These are phyloP conservation scores for Aspergillus flavus DNA, from an alignment of 2,329 filamentous ascomycete genomes.

Conservation along the genomic window DNA sequence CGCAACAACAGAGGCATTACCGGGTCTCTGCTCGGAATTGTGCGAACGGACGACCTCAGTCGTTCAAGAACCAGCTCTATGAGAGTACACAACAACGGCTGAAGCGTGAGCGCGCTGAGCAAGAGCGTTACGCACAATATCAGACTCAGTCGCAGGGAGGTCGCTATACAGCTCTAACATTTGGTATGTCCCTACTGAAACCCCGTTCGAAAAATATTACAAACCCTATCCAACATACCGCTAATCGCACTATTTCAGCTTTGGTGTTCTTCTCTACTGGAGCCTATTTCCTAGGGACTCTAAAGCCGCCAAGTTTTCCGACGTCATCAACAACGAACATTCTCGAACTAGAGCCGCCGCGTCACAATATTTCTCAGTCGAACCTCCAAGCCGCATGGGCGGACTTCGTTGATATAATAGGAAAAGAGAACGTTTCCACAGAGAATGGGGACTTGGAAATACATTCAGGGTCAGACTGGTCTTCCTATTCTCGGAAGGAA, in stretches of 20 bases:
- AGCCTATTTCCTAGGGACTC: conserved; percentile 59
- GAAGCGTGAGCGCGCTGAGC: conserved; percentile 60
- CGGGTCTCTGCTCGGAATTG: conserved; percentile 21
- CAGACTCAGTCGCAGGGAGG: conserved; percentile 44
- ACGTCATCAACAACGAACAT: conserved; percentile 62
- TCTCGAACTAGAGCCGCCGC: conserved; percentile 47
- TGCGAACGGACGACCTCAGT: conserved; percentile 38
- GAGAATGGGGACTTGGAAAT: conserved; percentile 55
- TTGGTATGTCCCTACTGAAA: conserved; percentile 29
- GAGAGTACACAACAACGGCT: conserved; percentile 63
- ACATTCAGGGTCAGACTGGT: conserved; percentile 67
- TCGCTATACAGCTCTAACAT: conserved; percentile 41
- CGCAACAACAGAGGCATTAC: conserved; percentile 25
- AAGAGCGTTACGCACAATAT: conserved; percentile 52
- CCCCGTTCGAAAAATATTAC: not conserved
- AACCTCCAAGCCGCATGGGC: conserved; percentile 67
- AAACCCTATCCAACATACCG: not conserved
- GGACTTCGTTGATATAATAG: conserved; percentile 63
- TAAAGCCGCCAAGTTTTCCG: conserved; percentile 50
- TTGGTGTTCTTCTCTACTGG: conserved; percentile 53
- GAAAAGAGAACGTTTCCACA: conserved; percentile 65
- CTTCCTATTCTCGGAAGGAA: conserved; percentile 51
- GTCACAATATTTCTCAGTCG: conserved; percentile 58
- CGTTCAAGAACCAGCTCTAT: conserved; percentile 64
- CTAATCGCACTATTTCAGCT: conserved; percentile 41